Base-by-base conservation (phyloP, 192 early-diverging fungal genomes). In the Lunasporangiospora selenospora region DNA sequence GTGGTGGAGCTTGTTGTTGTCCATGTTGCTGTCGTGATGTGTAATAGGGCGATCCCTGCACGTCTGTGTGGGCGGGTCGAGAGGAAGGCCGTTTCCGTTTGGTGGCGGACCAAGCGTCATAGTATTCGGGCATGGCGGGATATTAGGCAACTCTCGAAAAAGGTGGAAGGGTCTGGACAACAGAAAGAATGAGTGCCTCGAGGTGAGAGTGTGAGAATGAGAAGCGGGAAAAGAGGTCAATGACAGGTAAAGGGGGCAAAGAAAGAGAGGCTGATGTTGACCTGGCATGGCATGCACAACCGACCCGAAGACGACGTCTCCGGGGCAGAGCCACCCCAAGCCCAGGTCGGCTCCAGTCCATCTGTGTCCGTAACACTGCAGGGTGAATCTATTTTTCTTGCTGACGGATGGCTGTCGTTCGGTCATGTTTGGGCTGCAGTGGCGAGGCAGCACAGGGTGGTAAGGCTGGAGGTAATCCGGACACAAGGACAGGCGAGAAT, bases 31-130 rank as follows among this genome's bases (percentile, higher is more conserved):
- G 53, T 27, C 29, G 53, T 48, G 53, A n/a, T 49, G 63, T 47
- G 16, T 44, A 6, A 52, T 27, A 7, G 23, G 43, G 13, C 43
- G 36, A 41, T 38, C 45, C 52, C 43, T 61, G 58, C 52, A 55
- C 27, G 13, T 15, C 21, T 24, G n/a, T 1, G 47, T 9, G 24
- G 39, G 44, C 46, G 23, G 24, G 18, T n/a, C 64, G 64, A 38
- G 32, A 19, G 23, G 33, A 32, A 57, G 43, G 51, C 47, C 44
- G 62, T 50, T 52, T 62, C 31, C 40, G 62, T 40, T 62, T 71
- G 27, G 41, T 62, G 19, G 59, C 67, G n/a, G 67, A 71, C 67
- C 67, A 71, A 19, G 59, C 39, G 21, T 71, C 67, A 31, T 71
- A 71, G 29, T 71, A 71, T 30, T 62, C 59, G 2, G 59, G 12